Percentiles rank a stretch among this genome's conserved stretches.
phyloP scores from a whole-genome alignment of 495 filamentous ascomycete genomes.

The Aspergillus leporis region DNA sequence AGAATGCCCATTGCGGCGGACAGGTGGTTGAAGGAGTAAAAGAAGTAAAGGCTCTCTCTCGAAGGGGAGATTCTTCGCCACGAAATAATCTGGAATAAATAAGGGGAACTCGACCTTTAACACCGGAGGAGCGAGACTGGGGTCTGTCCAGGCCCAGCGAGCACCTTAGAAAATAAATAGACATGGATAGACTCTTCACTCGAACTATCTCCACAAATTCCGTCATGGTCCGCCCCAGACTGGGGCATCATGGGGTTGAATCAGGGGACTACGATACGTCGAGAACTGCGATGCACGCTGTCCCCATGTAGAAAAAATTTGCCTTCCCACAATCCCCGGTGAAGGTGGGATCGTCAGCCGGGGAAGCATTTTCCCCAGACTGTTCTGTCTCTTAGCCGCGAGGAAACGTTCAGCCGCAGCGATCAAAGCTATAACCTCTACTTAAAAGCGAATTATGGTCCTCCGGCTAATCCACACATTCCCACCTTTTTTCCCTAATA shows the following conservation, averaged over 20 bases:
- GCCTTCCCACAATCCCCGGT: neutral
- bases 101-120: constrained; percentile 1
- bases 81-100: neutral
- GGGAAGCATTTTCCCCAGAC: constrained; percentile 41
- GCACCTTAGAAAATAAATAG: constrained; percentile 15
- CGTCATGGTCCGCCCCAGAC: constrained; percentile 30
- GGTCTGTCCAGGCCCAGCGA: constrained; percentile 24
- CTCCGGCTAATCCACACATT: neutral
- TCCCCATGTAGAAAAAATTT: neutral
- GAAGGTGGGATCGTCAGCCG: constrained; percentile 25
- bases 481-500: neutral
- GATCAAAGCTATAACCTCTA: constrained; percentile 4
- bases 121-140: constrained; percentile 11
- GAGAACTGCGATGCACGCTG: constrained; percentile 5
- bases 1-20: constrained; percentile 55
- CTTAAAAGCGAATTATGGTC: neutral
- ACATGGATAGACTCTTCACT: constrained; percentile 23
- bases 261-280: constrained; percentile 21
- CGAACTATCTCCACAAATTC: constrained; percentile 34
- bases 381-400: constrained; percentile 9
- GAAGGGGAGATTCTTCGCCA: neutral
- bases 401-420: constrained; percentile 19
- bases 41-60: neutral
- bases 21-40: neutral
- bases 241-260: constrained; percentile 36